Evolutionary conservation across 352 stramenopile genomes (phyloP).

Genomic region (Nothophytophthora sp.): DNA sequence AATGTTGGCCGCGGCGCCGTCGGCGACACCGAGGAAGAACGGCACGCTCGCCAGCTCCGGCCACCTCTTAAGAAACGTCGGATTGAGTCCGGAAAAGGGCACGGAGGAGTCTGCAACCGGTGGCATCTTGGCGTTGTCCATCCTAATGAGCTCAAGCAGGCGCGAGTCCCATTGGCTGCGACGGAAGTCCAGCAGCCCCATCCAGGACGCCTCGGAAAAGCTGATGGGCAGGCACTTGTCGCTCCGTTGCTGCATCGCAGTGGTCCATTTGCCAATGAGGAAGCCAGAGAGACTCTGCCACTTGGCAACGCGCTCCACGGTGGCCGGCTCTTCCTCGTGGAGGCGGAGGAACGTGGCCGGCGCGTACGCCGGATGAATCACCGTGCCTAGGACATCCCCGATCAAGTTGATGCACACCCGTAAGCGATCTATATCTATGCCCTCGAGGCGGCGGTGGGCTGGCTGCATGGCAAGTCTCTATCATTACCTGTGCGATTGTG

Average conservation of each 20-base stretch:
- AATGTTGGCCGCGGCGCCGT: slow-evolving; percentile 94
- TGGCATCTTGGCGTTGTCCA: slow-evolving; percentile 75
- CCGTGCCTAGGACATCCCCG: slow-evolving; percentile 33
- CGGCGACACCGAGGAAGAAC: slow-evolving; percentile 92
- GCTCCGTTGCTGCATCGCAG: slow-evolving; percentile 13
- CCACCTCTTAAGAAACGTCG: slow-evolving; percentile 67
- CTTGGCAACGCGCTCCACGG: slow-evolving; percentile 56
- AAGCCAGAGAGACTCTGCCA: slow-evolving; percentile 93
- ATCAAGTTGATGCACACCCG: neutral
- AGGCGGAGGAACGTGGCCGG: slow-evolving; percentile 87
- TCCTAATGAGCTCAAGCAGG: slow-evolving; percentile 74
- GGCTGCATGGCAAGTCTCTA: neutral
- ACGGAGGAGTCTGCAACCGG: slow-evolving; percentile 65
- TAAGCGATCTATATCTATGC: no score
- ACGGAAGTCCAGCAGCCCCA: slow-evolving; percentile 92
- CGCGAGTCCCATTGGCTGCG: slow-evolving; percentile 82
- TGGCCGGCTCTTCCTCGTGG: slow-evolving; percentile 49
- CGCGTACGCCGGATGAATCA: slow-evolving; percentile 91
- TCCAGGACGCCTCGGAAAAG: slow-evolving; percentile 95
- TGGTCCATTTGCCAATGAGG: slow-evolving; percentile 88
- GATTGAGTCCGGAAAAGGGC: slow-evolving; percentile 55
- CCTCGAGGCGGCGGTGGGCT: no score
- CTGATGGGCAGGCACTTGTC: slow-evolving; percentile 77
- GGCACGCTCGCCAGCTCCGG: slow-evolving; percentile 59
- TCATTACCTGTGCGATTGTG: slow-evolving; percentile 69